These are phyloP conservation scores for Nothopassalora personata DNA, from an alignment of 2,329 filamentous ascomycete genomes.

Conservation along the genomic window DNA sequence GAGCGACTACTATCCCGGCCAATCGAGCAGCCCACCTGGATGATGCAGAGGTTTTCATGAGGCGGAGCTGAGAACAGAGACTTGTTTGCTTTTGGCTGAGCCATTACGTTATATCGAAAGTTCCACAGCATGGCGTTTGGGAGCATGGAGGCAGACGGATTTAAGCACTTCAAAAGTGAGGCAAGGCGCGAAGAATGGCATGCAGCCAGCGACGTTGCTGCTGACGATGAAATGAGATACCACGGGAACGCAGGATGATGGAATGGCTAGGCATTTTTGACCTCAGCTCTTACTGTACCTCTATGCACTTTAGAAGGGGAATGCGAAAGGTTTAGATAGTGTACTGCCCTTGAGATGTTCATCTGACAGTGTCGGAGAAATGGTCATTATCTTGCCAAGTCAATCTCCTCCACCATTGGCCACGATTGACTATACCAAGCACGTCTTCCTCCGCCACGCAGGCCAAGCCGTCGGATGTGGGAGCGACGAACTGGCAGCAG, in stretches of 20 bases:
- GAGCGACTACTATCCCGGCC: neutral
- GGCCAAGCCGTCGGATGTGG: neutral
- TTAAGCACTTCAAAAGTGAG: neutral
- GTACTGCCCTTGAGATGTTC: neutral
- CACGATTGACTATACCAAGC: neutral
- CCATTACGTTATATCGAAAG: neutral
- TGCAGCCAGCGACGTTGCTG: neutral
- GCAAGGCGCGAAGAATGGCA: neutral
- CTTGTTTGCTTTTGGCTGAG: neutral
- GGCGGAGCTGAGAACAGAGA: neutral
- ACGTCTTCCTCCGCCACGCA: neutral
- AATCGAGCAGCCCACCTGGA: slow-evolving; percentile 5
- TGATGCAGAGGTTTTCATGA: neutral
- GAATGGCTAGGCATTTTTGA: neutral
- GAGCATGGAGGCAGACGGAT: neutral
- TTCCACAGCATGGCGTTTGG: slow-evolving; percentile 1
- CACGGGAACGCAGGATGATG: neutral
- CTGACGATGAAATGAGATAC: neutral
- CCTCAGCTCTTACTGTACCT: neutral
- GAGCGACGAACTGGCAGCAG: neutral
- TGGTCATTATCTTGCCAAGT: neutral
- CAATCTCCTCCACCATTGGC: neutral
- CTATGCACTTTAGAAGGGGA: neutral
- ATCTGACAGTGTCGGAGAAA: neutral
- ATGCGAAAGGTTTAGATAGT: neutral